A percentile compares a stretch with the other conserved stretches of the same genome.
phyloP scores from a whole-genome alignment of 306 rosid species.

The Ormosia emarginata region DNA sequence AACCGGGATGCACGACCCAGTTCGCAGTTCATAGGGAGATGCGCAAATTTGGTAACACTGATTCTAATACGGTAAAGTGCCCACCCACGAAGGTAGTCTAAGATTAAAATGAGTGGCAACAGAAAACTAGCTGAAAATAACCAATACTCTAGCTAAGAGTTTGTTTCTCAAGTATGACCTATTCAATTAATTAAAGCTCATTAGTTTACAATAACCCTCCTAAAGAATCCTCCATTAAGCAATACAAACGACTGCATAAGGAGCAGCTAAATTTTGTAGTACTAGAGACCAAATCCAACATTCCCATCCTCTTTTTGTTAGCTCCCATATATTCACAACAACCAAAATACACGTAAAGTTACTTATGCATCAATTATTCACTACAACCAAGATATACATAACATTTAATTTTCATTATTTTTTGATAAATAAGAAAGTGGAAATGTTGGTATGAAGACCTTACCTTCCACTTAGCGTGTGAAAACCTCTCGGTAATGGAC shows the following conservation, averaged over 20 bases:
- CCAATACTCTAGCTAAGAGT: not conserved
- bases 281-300: not conserved
- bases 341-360: not conserved
- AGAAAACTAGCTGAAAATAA: not conserved
- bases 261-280: not conserved
- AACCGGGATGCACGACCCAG: no score
- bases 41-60: no score
- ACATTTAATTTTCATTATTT: no score
- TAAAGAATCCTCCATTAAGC: not conserved
- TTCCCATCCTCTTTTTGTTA: not conserved
- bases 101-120: not conserved
- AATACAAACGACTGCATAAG: not conserved
- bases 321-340: not conserved
- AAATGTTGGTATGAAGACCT: not conserved
- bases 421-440: not conserved
- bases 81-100: not conserved
- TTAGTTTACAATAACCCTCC: not conserved
- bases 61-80: not conserved
- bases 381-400: not conserved
- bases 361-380: not conserved
- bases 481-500: conserved; percentile 68
- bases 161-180: no score
- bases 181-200: not conserved
- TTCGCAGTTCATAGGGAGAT: no score
- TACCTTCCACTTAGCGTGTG: conserved; percentile 70